Evolutionary conservation across 805 yeast genomes (phyloP), one percentile per base, ranked within the genome.

Genomic region (Kurtzmaniella cleridarum): DNA sequence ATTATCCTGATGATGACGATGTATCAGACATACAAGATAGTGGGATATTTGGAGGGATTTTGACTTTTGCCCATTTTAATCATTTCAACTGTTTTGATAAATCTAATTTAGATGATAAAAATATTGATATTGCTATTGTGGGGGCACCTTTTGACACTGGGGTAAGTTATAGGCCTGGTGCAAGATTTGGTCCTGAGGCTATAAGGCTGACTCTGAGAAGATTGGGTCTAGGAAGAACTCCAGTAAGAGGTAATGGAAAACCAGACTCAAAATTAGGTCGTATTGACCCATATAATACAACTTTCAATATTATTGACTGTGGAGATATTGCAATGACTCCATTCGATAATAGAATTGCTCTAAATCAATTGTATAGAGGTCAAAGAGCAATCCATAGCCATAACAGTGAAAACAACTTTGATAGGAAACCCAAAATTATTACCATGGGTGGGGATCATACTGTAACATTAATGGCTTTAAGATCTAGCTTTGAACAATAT

Each of bases 241-340:
- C 75, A 1, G 43, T 50, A 27, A 14, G 36, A 20, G 66, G 64
- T 34, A 57, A 62, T 41, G 71, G 69, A 2, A 52, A 54, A 38
- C 58, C 57, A 14, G 59, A 58, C 23, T 57, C 70, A 2, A 60
- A 62, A 36, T 51, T 72, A 30, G 57, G 62, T 41, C 44, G 54
- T 31, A 42, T 78, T 35, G 75, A 80, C 48, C 86, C 86, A 3
- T 80, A 76, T 54, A 66, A 69, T 39, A 53, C 61, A 31, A 63
- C 65, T 44, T 51, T 78, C 16, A 64, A 64, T 15, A 57, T 76
- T 14, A 54, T 79, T 6, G 86, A 79, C 56, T 79, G 86, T 53
- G 79, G 79, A 23, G 85, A 79, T 50, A 73, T 80, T 36, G 79
- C 84, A 8, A 73, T 79, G 50, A 70, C 81, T 3, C 84, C 85